phyloP scores from a whole-genome alignment of 2,329 filamentous ascomycete genomes.

The Penicillium expansum region DNA sequence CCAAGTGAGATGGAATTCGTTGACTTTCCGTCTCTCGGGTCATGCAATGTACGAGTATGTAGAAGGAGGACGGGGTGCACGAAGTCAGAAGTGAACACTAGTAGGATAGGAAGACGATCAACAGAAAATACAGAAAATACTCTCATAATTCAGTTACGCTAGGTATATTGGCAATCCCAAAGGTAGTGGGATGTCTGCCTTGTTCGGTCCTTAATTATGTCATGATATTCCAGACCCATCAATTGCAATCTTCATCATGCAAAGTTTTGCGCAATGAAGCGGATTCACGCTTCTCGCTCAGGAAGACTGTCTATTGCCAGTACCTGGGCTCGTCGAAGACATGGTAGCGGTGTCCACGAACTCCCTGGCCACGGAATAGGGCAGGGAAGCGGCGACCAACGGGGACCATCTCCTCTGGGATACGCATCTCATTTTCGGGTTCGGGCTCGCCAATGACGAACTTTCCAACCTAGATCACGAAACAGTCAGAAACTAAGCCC shows the following conservation, averaged over 20 bases:
- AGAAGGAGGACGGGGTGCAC: not conserved
- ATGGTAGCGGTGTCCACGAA: slow-evolving; percentile 87
- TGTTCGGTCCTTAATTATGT: slow-evolving; percentile 9
- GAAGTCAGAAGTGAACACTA: not conserved
- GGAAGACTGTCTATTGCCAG: slow-evolving; percentile 37
- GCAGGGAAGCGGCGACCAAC: slow-evolving; percentile 78
- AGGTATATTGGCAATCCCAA: not conserved
- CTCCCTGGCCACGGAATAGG: slow-evolving; percentile 79
- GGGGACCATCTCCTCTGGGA: slow-evolving; percentile 71
- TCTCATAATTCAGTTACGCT: not conserved
- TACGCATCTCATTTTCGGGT: slow-evolving; percentile 61
- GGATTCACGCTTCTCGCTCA: not conserved
- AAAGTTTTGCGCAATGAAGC: not conserved
- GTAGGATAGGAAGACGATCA: not conserved
- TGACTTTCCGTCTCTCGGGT: not conserved
- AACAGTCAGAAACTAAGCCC: slow-evolving; percentile 14
- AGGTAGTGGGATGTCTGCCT: slow-evolving; percentile 6
- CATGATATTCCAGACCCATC: slow-evolving; percentile 8
- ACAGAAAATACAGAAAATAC: slow-evolving; percentile 1
- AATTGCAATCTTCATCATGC: slow-evolving; percentile 2
- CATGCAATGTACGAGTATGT: not conserved
- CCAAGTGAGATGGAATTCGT: not conserved
- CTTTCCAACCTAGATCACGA: slow-evolving; percentile 67
- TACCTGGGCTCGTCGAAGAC: slow-evolving; percentile 92
- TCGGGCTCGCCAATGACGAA: slow-evolving; percentile 76